phyloP scores from a whole-genome alignment of 2,329 filamentous ascomycete species.

The Claviceps fusiformis region DNA sequence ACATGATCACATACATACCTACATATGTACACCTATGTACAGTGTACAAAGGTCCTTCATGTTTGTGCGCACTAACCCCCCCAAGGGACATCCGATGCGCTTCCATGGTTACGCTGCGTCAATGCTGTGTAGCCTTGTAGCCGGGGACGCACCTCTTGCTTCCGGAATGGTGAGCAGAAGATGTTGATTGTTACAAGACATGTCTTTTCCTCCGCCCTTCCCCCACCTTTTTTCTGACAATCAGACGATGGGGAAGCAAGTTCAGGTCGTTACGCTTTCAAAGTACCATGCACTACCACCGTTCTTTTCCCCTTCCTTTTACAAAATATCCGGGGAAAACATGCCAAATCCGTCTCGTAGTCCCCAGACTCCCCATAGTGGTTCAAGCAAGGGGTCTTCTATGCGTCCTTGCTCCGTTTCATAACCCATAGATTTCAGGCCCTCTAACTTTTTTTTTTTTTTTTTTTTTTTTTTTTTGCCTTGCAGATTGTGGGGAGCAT shows the following conservation, averaged over 20 bases:
- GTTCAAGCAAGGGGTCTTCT: too few species aligned
- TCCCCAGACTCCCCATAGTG: too few species aligned
- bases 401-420: too few species aligned
- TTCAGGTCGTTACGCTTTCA: background rate
- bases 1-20: too few species aligned
- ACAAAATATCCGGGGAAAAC: too few species aligned
- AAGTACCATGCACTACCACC: background rate
- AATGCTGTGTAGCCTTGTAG: background rate
- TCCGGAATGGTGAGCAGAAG: background rate
- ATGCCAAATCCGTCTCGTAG: too few species aligned
- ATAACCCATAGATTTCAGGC: background rate
- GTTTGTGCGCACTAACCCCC: background rate
- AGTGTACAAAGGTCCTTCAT: background rate
- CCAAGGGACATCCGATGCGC: background rate
- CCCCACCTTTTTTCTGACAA: background rate
- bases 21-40: too few species aligned
- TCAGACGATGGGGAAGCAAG: background rate
- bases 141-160: background rate
- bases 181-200: too few species aligned
- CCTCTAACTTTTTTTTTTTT: background rate
- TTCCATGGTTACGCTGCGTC: background rate
- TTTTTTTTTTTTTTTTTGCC: too few species aligned
- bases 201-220: too few species aligned
- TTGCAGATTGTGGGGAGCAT: background rate
- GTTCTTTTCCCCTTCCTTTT: too few species aligned